Base-by-base conservation (phyloP, 2,329 filamentous ascomycete species). In the Penicillium sp. region DNA sequence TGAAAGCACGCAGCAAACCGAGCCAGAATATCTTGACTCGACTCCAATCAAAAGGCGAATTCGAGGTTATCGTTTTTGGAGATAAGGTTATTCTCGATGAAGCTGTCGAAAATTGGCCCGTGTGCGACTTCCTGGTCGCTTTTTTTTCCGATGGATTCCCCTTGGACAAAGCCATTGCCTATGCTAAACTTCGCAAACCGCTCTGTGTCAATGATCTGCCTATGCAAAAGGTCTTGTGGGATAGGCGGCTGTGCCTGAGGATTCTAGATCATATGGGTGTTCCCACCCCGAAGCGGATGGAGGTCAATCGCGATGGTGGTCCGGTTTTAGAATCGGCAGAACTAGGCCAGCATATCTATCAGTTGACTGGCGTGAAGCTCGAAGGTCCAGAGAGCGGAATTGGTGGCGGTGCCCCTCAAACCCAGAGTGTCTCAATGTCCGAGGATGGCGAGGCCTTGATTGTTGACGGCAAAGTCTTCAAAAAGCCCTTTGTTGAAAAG, bases 91-190 rank as follows among this genome's bases (percentile, higher is more conserved):
- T 99, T 65, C 81, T 99, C 36, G 94, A 99, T 70, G 94, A 99
- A 83, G 90, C 90, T 61, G 89, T 97, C 55, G 92, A 96, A 75
- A 96, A 97, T 72, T 97, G 92, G 92, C 92, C 92, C 19, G 86
- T 96, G 53, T 95, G 91, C 75, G 94, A 99, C 76, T 99, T 96
- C 69, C 78, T 99, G 55, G 96, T 99, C 69, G 96, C 92, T 3
- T 99, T 99, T 78, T 99, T 97, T 76, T 97, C 93, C 0, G 93
- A 97, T 73, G 94, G 94, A 0, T 99, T 99, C 65, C 94, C 94
- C 0, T 79, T 99, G 46, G 92, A 97, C 64, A 99, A 99, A 73
- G 94, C 95, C 5, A 96, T 99, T 67, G 91, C 92, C 34, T 99
- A 99, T 74, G 91, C 92, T 60, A 91, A 92, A 69, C 84, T 96